Base-by-base conservation (phyloP, 2,329 filamentous ascomycete species). In the Fusarium xylarioides region DNA sequence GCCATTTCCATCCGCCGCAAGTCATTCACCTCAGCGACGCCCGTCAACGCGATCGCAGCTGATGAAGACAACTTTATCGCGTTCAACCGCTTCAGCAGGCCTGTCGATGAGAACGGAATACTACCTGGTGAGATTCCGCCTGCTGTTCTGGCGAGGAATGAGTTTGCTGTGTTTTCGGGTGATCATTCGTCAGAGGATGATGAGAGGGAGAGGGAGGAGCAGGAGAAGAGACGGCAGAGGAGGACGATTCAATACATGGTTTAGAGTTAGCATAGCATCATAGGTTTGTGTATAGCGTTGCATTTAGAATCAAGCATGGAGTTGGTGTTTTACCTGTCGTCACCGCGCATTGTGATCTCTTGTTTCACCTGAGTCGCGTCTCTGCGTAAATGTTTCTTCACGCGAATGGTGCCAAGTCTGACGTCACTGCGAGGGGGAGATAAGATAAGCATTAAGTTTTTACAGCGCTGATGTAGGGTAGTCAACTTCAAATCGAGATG, bases 21-120 rank as follows among this genome's bases (percentile, higher is more conserved):
- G 49, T 83, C 83, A 6, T 78, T 82, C 7, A 70, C 62, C 9
- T 79, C 80, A 8, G 70, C 75, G 6, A 74, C 74, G 4, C 83
- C 85, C 0, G 74, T 79, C 18, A 85, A 86, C 63, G 85, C 84
- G 23, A 77, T 83, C 1, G 78, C 80, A 1, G 73, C 42, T 15
- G 82, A 85, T 50, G 63, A 65, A 11, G 75, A 82, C 8, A 82
- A 78, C 8, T 85, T 86, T 56, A 81, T 86, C 40, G 83, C 83
- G 2, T 86, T 85, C 74, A 87, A 87, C 73, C 83, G 86, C 52
- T 87, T 87, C 79, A 85, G 82, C 19, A 78, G 83, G 12, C 83
- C 84, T 23, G 68, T 76, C 2, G 34, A 35, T 2, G 64, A 74
- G 8, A 47, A 55, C 0, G 44, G 68, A 1, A 49, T 69, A 7